phyloP scores from a whole-genome alignment of 2,329 filamentous ascomycete species.

The Penicillium sp. region DNA sequence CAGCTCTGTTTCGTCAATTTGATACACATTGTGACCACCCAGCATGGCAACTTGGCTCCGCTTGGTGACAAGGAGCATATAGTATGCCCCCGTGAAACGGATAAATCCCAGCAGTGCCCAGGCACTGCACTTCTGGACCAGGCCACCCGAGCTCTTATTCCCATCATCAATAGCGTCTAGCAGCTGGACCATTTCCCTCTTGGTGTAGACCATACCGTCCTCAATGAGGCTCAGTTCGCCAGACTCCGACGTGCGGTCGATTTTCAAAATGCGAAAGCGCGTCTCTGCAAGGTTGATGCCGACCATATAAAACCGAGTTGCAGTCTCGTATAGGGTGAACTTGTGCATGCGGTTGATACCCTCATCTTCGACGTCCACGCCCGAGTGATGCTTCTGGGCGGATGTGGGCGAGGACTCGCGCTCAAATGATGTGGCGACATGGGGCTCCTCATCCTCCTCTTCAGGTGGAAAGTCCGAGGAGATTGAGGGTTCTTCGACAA shows the following conservation, averaged over 20 bases:
- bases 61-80: conserved; percentile 96
- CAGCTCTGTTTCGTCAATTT: conserved; percentile 89
- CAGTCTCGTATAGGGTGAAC: conserved; percentile 96
- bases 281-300: conserved; percentile 87
- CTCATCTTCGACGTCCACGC: conserved; percentile 42
- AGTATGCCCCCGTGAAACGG: conserved; percentile 90
- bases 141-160: conserved; percentile 82
- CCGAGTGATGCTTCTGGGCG: conserved; percentile 39
- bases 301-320: conserved; percentile 88
- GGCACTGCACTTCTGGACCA: conserved; percentile 83
- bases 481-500: conserved; percentile 15
- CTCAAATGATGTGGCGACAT: conserved; percentile 46
- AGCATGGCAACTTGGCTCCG: conserved; percentile 94
- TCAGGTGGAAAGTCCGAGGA: conserved; percentile 32
- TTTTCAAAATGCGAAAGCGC: conserved; percentile 87
- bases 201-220: conserved; percentile 91
- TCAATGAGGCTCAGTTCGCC: conserved; percentile 81
- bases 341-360: conserved; percentile 74
- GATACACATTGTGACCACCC: conserved; percentile 92
- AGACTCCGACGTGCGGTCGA: conserved; percentile 80
- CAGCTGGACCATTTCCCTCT: conserved; percentile 89
- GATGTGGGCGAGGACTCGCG: conserved; percentile 41
- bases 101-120: conserved; percentile 97
- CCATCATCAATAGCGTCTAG: conserved; percentile 92
- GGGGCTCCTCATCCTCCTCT: conserved; percentile 46